Percentiles rank a stretch among this genome's conserved stretches.
These are phyloP conservation scores for Aspergillus oerlinghausenensis DNA, from an alignment of 2,329 filamentous ascomycete genomes.

Conservation along the genomic window DNA sequence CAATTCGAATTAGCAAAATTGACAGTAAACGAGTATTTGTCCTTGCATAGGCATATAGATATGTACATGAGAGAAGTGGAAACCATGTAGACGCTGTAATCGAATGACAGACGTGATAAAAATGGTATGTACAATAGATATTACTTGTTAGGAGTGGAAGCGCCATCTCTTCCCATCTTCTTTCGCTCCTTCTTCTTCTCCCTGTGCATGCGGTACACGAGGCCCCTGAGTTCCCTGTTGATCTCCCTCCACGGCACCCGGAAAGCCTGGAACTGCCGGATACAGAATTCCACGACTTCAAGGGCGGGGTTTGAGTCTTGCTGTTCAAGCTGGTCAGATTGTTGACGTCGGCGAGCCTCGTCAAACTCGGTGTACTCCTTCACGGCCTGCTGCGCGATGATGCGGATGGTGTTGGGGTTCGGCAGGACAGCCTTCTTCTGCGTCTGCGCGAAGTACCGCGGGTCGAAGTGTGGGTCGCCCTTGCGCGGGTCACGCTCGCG, in stretches of 20 bases:
- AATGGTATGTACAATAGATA: not conserved
- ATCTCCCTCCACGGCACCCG: constrained; percentile 27
- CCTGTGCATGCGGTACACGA: constrained; percentile 19
- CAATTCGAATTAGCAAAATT: not conserved
- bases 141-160: not conserved
- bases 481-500: constrained; percentile 18
- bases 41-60: not conserved
- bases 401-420: constrained; percentile 32
- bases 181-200: constrained; percentile 4
- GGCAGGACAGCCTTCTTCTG: constrained; percentile 28
- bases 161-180: not conserved
- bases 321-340: constrained; percentile 1
- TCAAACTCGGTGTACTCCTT: constrained; percentile 19
- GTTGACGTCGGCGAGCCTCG: not conserved
- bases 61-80: not conserved
- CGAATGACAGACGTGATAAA: not conserved
- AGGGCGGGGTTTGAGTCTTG: constrained; percentile 8
- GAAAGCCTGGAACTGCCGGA: constrained; percentile 25
- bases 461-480: constrained; percentile 24
- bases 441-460: constrained; percentile 18
- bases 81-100: not conserved
- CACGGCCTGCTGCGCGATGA: constrained; percentile 32
- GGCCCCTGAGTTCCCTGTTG: constrained; percentile 30
- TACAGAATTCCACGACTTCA: constrained; percentile 31
- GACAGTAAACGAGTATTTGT: not conserved